Evolutionary conservation across 306 rosid genomes (phyloP), one percentile per base, ranked within the genome.

Genomic region (Geum urbanum): DNA sequence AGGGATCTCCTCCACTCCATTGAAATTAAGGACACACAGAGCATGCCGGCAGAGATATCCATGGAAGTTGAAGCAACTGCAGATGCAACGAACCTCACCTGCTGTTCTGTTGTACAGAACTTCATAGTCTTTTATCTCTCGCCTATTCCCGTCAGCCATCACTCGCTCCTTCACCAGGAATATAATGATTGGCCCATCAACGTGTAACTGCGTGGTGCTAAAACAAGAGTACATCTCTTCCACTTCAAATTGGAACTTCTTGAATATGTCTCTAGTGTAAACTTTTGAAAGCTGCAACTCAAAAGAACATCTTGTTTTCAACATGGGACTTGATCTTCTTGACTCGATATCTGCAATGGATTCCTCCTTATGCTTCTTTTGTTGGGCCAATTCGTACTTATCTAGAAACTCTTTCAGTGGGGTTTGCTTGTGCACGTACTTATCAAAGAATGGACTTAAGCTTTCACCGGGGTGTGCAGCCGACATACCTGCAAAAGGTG

Each of bases 381-480:
- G 88, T 50, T 88, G 88, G 49, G 97, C 97, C 58, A 90, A 72
- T 84, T 92, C 98, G 49, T 92, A 92, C 80, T 86, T 92, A 69
- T 92, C 98, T 20, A 92, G 97, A 85, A 92, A 92, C 67, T 92
- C 98, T 77, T 92, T 92, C 75, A 90, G 80, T 40, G 97, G 91
- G 55, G 98, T 92, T 64, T 92, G 96, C 78, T 88, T 92, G 81
- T 90, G 97, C 76, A 92, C 91, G 47, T 88, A 92, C 77, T 77
- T 88, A 63, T 88, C 88, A 32, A 92, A 92, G 76, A 88, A 88
- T 0, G 98, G 98, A 78, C 53, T 74, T 56, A 84, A 54, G 60
- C 74, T 80, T 83, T 92, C 98, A 70, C 86, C 83, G 24, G 82
- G 85, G 57, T 67, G 87, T 71, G 96, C 66, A 51, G 88, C 80